These are phyloP conservation scores for Neofusicoccum umdonicola DNA, from an alignment of 2,329 filamentous ascomycete species.

Conservation along the genomic window DNA sequence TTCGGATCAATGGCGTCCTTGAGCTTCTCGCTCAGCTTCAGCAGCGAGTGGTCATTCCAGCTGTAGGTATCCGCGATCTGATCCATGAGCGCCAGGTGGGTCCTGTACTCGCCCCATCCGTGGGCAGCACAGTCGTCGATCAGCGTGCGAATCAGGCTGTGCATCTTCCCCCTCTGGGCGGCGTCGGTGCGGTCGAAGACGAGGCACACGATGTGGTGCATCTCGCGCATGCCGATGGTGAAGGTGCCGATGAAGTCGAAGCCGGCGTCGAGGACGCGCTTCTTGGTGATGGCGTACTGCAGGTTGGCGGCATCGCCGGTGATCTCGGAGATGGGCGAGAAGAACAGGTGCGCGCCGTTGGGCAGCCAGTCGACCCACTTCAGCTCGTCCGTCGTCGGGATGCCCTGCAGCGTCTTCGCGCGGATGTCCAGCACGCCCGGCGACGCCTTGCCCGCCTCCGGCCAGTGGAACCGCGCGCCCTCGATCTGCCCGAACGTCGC, in stretches of 20 bases:
- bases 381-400: slow-evolving; percentile 39
- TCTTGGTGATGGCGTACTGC: slow-evolving; percentile 34
- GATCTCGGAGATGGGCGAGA: slow-evolving; percentile 46
- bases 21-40: slow-evolving; percentile 45
- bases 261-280: slow-evolving; percentile 23
- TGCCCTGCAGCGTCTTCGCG: slow-evolving; percentile 23
- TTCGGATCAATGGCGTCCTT: slow-evolving; percentile 48
- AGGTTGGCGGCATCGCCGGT: slow-evolving; percentile 41
- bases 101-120: slow-evolving; percentile 48
- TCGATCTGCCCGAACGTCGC: slow-evolving; percentile 33
- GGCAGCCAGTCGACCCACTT: slow-evolving; percentile 40
- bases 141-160: slow-evolving; percentile 30
- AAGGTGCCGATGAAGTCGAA: slow-evolving; percentile 29
- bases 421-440: slow-evolving; percentile 25
- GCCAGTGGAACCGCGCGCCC: slow-evolving; percentile 34
- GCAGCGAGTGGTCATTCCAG: slow-evolving; percentile 43
- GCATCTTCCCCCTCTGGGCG: slow-evolving; percentile 25
- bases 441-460: slow-evolving; percentile 35
- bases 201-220: slow-evolving; percentile 40
- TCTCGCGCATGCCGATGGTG: slow-evolving; percentile 39
- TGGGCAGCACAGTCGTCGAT: slow-evolving; percentile 40
- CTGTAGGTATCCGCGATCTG: slow-evolving; percentile 48
- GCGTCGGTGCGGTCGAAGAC: slow-evolving; percentile 30
- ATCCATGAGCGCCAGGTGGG: slow-evolving; percentile 48
- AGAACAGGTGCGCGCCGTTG: slow-evolving; percentile 45